Evolutionary conservation across 768 basidiomycete genomes (phyloP).

Genomic region (Amanita rimosa): DNA sequence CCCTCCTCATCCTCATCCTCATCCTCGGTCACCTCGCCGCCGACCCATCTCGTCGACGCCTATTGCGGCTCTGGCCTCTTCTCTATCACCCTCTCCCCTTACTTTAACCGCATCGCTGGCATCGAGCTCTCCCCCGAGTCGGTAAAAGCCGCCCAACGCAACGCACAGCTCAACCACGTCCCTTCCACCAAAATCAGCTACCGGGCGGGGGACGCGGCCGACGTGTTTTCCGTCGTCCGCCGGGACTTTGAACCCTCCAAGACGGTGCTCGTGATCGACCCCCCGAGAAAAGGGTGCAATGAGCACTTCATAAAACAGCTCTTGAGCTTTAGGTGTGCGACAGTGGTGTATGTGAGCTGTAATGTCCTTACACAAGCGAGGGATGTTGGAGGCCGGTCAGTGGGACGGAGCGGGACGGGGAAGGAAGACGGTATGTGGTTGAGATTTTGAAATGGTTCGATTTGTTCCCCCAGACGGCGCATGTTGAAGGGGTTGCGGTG

Average conservation of each 20-base stretch:
- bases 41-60: conserved; percentile 89
- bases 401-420: conserved; percentile 24
- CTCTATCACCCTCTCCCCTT: conserved; percentile 67
- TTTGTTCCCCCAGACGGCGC: conserved; percentile 92
- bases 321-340: conserved; percentile 50
- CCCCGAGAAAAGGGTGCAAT: conserved; percentile 93
- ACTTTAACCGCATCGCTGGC: conserved; percentile 71
- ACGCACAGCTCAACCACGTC: conserved; percentile 54
- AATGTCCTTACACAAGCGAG: conserved; percentile 92
- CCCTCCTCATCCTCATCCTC: conserved; percentile 13
- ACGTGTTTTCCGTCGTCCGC: conserved; percentile 64
- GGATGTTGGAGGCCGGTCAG: conserved; percentile 66
- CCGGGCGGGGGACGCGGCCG: conserved; percentile 71
- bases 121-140: conserved; percentile 76
- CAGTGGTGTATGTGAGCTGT: conserved; percentile 86
- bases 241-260: conserved; percentile 48
- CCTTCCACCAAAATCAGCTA: conserved; percentile 51
- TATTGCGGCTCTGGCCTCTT: conserved; percentile 91
- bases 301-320: conserved; percentile 68
- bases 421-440: conserved; percentile 50
- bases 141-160: conserved; percentile 56
- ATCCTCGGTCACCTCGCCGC: conserved; percentile 14
- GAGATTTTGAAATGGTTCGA: conserved; percentile 86
- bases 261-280: conserved; percentile 77
- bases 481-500: conserved; percentile 79